These are phyloP conservation scores for Collybia sp. DNA, from an alignment of 768 basidiomycete genomes.

Conservation along the genomic window DNA sequence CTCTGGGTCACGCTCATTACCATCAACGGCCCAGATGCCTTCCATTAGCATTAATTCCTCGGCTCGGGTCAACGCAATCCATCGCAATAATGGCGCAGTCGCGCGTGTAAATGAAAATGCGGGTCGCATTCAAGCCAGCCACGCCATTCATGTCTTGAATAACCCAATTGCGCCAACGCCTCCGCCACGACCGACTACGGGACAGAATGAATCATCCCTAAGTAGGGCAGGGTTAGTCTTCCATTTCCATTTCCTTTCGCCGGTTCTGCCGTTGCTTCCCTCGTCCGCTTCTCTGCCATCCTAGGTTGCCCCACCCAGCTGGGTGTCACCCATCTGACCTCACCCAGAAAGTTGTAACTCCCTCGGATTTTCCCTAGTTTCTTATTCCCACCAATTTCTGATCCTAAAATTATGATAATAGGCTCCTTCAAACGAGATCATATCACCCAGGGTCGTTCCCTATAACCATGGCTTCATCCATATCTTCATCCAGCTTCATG, in stretches of 20 bases:
- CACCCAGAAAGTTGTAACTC: conserved; percentile 3
- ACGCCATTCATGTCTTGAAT: no score
- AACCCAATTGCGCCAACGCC: no score
- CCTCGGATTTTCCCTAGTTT: conserved; percentile 6
- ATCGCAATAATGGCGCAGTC: no score
- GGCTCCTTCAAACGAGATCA: conserved; percentile 54
- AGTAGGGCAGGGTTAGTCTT: conserved; percentile 51
- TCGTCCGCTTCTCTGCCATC: conserved; percentile 2
- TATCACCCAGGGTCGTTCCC: conserved; percentile 30
- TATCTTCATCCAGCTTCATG: background rate
- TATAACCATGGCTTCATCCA: conserved; percentile 3
- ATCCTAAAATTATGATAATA: conserved; percentile 18
- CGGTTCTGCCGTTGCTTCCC: conserved; percentile 4
- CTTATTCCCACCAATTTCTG: conserved; percentile 2
- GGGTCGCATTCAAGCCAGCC: no score
- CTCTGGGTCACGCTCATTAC: no score
- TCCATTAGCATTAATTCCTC: no score
- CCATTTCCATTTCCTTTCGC: conserved; percentile 1
- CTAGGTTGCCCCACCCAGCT: conserved; percentile 16
- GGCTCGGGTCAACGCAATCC: no score
- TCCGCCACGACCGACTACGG: no score
- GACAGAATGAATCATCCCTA: conserved; percentile 13
- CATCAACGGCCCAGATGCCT: no score
- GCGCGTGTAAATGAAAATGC: no score
- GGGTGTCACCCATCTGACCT: no score